Evolutionary conservation across 495 filamentous ascomycete species (phyloP).

Genomic region (Chaetomium cochliodes): DNA sequence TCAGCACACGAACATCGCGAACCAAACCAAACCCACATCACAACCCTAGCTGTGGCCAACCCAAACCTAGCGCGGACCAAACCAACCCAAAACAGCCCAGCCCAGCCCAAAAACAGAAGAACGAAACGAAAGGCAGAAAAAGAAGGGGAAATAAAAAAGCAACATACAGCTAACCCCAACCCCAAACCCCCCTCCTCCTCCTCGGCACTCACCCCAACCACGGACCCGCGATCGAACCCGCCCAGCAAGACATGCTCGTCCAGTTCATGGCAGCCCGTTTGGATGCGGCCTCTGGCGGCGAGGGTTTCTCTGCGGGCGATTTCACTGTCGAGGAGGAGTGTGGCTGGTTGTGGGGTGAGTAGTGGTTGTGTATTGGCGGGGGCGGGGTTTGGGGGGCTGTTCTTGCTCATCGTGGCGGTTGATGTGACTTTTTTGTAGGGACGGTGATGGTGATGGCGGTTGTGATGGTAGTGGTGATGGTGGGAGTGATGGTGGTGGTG

Average conservation of each 20-base stretch:
- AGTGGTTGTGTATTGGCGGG: not conserved
- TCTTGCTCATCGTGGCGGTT: no score
- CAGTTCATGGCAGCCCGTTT: slow-evolving; percentile 45
- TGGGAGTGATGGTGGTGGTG: no score
- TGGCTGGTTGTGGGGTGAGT: slow-evolving; percentile 25
- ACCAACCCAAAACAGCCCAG: no score
- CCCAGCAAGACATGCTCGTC: slow-evolving; percentile 47
- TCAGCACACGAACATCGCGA: not conserved
- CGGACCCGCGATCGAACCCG: slow-evolving; percentile 48
- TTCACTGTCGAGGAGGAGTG: slow-evolving; percentile 35
- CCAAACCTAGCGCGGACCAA: no score
- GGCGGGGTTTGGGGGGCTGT: no score
- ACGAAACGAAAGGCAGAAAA: not conserved
- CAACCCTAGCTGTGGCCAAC: no score
- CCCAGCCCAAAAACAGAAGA: not conserved
- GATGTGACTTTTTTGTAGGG: no score
- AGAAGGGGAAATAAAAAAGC: not conserved
- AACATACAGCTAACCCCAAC: slow-evolving; percentile 41
- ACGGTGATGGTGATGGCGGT: no score
- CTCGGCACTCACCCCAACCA: slow-evolving; percentile 52
- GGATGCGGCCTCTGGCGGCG: slow-evolving; percentile 20
- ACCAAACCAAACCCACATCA: no score
- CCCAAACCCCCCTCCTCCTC: slow-evolving; percentile 30
- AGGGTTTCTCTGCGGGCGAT: slow-evolving; percentile 24
- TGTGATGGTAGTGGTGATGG: no score